Conservation (phyloP, 148 eudicot genomes). For the Cornus controversa region DNA sequence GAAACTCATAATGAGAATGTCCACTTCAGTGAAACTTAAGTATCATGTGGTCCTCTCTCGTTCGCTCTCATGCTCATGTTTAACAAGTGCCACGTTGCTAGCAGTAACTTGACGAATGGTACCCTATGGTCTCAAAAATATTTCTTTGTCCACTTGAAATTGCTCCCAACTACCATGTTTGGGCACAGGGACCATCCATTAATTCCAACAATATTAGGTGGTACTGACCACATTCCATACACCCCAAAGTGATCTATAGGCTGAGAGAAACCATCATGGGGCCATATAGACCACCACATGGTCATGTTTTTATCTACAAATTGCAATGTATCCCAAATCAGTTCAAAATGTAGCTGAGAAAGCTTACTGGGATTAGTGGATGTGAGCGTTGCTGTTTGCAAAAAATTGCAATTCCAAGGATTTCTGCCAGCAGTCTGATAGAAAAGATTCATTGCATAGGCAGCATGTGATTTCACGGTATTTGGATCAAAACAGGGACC, state of each 20-base stretch:
- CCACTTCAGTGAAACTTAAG: not conserved
- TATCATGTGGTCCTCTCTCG: not conserved
- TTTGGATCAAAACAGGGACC: conserved; percentile 74
- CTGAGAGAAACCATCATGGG: not conserved
- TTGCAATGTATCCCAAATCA: no score
- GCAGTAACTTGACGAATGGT: no score
- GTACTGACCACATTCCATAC: not conserved
- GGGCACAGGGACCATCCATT: no score
- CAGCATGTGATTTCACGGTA: conserved; percentile 64
- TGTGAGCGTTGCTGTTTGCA: conserved; percentile 63
- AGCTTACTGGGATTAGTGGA: conserved; percentile 76
- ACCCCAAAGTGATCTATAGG: no score
- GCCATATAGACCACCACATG: not conserved
- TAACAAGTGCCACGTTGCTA: no score
- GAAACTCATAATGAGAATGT: not conserved
- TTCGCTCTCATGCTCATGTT: no score
- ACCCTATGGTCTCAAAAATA: no score
- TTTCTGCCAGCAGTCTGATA: conserved; percentile 68
- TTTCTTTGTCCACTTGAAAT: not conserved
- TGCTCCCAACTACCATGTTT: not conserved
- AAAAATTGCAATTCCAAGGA: conserved; percentile 72
- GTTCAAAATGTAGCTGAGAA: not conserved
- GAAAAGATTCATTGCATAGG: conserved; percentile 77
- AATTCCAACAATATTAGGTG: no score
- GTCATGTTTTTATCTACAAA: not conserved